Base-by-base conservation (phyloP, 352 stramenopile genomes). In the Pythium sp. region DNA sequence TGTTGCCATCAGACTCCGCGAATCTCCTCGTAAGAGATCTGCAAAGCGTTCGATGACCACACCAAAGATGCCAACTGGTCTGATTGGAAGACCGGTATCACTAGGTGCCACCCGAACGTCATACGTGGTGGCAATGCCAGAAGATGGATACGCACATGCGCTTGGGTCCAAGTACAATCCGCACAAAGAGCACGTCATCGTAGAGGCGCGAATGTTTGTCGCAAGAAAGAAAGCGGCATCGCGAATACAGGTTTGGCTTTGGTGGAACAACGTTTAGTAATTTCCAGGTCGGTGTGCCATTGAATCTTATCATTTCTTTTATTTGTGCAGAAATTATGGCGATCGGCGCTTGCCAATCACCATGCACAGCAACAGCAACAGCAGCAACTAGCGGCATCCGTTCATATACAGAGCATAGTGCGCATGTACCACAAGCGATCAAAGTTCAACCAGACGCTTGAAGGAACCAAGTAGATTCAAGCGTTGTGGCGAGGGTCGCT, bases 31-130 rank as follows among this genome's bases (percentile, higher is more conserved):
- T 26, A 77, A 73, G 38, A 72, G 80, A 60, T 38, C 68, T 4
- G 64, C 54, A 5, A 86, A 76, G 55, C 71, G 82, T 59, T 72
- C 76, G 1, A 71, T 77, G 22, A 79, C 75, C 12, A 85, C 78
- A 5, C 69, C 82, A 9, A 73, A 82, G 68, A 46, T 75, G 3
- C 72, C 76, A 14, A 62, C 60, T 28, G 68, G 71, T 7, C 41
- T 86, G 12, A 80, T 70, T 6, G 80, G 78, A 0, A 70, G 75
- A 20, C 73, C 75, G 7, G 46, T 89, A 12, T 80, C 80, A 0
- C 75, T 74, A 32, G 82, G 82, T 51, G 82, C 79, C 0, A 89
- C 80, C 34, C 65, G 74, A 38, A 87, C 72, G 2, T 89, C 80
- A 3, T 75, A 78, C 41, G 24, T 89, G 22, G 36, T 70, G 8